Base-by-base conservation (phyloP, 805 yeast genomes). In the Candida ponderosae region DNA sequence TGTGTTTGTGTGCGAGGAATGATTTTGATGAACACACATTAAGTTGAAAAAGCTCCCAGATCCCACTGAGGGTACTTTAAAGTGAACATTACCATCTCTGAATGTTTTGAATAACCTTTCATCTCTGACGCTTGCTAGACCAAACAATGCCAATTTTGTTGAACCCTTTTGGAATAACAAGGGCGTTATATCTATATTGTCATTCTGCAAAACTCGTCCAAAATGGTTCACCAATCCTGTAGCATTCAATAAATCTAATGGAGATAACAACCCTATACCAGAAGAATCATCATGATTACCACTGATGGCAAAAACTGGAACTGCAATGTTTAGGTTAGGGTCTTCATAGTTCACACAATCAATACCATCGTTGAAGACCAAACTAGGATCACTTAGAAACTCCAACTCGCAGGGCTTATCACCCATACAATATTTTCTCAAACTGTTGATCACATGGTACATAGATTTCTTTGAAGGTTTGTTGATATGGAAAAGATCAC, bases 201-300 rank as follows among this genome's bases (percentile, higher is more conserved):
- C 95, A 47, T 79, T 79, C 44, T 86, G 81, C 17, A 70, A 63
- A 1, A 86, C 81, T 46, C 82, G 73, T 2, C 98, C 98, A 58
- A 87, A 88, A 61, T 88, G 95, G 57, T 93, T 93, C 21, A 93
- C 61, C 38, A 89, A 62, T 0, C 97, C 97, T 3, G 86, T 64
- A 6, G 83, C 85, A 16, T 85, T 74, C 11, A 93, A 62, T 4
- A 93, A 62, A 57, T 93, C 98, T 66, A 93, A 66, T 0, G 98
- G 95, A 38, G 89, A 79, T 13, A 93, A 63, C 37, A 85, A 61
- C 18, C 81, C 80, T 37, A 78, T 84, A 1, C 97, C 97, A 0
- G 95, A 84, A 4, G 96, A 86, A 59, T 93, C 97, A 59, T 93
- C 98, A 56, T 93, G 98, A 51, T 93, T 93, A 3, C 98, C 98